Evolutionary conservation across 1,284 basidiomycete species (phyloP), one percentile per base, ranked within the genome.

Genomic region (Ganoderma sp.): DNA sequence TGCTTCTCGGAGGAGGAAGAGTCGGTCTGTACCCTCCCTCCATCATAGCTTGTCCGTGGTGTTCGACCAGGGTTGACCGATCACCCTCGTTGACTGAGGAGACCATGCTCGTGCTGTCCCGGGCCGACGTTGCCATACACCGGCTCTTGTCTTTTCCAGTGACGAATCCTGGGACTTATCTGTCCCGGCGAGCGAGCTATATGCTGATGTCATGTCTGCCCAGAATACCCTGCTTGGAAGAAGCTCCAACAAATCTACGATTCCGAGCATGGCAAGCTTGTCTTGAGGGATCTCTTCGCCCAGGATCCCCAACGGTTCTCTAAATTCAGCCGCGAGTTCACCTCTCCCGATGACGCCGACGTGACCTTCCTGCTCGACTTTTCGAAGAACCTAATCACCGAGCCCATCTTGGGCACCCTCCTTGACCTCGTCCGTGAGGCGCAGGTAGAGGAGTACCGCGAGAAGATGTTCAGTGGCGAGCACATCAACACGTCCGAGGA

Each of bases 401-500:
- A 95, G 75, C 90, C 94, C 71, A 90, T 99, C 79, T 87, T 96
- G 70, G 81, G 85, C 22, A 84, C 88, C 19, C 89, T 98, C 65
- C 85, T 99, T 75, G 82, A 86, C 39, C 91, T 99, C 69, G 94
- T 91, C 32, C 87, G 90, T 70, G 96, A 99, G 82, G 96, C 96
- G 39, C 81, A 90, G 67, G 90, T 99, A 70, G 95, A 98, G 86
- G 79, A 86, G 63, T 90, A 88, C 80, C 89, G 96, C 65, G 94
- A 99, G 79, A 91, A 91, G 80, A 98, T 99, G 96, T 99, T 97
- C 79, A 81, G 90, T 1, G 97, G 98, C 66, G 89, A 95, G 80
- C 97, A 98, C 83, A 98, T 99, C 87, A 99, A 99, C 86, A 97
- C 96, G 22, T 97, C 96, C 32, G 97, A 99, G 81, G 97, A 93